Base-by-base conservation (phyloP, 1,284 basidiomycete genomes). In the Cryptococcus sp. region DNA sequence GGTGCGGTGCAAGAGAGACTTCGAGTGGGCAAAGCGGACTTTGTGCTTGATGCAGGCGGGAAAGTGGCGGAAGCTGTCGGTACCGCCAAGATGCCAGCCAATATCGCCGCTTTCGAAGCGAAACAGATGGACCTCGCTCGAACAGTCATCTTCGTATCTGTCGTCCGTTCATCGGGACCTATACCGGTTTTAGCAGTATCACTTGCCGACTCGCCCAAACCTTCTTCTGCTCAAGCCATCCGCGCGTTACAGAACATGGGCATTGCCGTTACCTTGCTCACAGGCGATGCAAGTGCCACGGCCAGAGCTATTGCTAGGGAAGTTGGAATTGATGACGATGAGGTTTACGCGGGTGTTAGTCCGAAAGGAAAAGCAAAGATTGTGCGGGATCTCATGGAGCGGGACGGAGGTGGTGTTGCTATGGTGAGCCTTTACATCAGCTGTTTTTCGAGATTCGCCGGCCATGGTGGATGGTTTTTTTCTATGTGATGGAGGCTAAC, bases 291-390 rank as follows among this genome's bases (percentile, higher is more conserved):
- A 26, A 84, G 84, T 70, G 82, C 82, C 1, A 96, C 94, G 1
- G 93, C 93, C 3, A 71, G 86, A 34, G 91, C 93, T 1, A 85
- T 97, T 51, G 93, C 93, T 19, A 85, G 85, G 65, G 86, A 92
- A 70, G 88, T 94, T 19, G 93, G 93, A 0, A 94, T 97, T 66
- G 79, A 80, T 47, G 82, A 86, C 1, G 86, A 89, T 54, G 83
- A 87, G 54, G 90, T 97, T 0, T 92, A 88, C 84, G 88, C 92
- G 3, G 86, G 85, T 50, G 91, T 97, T 83, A 93, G 88, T 68
- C 93, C 93, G 1, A 89, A 93, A 70, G 93, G 93, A 46, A 97
- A 97, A 75, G 91, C 91, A 0, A 82, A 86, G 19, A 84, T 91
- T 56, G 83, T 97, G 19, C 80, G 85, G 3, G 89, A 93, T 70